Percentiles rank a stretch among this genome's conserved stretches.
Conservation (phyloP, 1,284 basidiomycete genomes). For the Afroboletus lepidellus region DNA sequence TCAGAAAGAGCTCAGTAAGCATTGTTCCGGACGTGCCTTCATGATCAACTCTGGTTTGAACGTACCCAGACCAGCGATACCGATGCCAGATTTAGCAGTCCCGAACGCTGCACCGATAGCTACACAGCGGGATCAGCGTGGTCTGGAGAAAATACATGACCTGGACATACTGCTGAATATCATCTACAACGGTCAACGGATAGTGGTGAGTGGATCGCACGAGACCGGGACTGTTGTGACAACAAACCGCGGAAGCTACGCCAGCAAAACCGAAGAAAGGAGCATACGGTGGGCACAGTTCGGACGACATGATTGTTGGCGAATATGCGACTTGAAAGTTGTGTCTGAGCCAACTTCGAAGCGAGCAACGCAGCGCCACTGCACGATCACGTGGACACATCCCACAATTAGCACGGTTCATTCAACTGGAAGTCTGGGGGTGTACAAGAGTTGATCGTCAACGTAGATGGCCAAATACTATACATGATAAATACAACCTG, state of each 20-base stretch:
- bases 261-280: conserved; percentile 87
- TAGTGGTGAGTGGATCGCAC: conserved; percentile 13
- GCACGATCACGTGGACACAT: background rate
- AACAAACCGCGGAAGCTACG: conserved; percentile 76
- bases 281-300: conserved; percentile 73
- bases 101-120: conserved; percentile 96
- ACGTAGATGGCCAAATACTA: too few relatives aligned
- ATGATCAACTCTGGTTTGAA: conserved; percentile 97
- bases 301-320: conserved; percentile 43
- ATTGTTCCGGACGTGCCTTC: conserved; percentile 62
- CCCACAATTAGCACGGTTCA: too few relatives aligned
- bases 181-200: conserved; percentile 55
- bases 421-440: too few relatives aligned
- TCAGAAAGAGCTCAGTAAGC: background rate
- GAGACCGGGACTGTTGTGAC: background rate
- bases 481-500: too few relatives aligned
- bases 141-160: background rate
- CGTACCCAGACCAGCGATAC: conserved; percentile 93
- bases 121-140: conserved; percentile 32
- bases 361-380: background rate
- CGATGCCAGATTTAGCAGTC: conserved; percentile 96
- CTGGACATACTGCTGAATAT: conserved; percentile 75
- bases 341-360: background rate
- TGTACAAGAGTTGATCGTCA: too few relatives aligned
- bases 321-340: background rate